phyloP scores from a whole-genome alignment of 2,329 filamentous ascomycete species.

The Pseudogymnoascus sp. region DNA sequence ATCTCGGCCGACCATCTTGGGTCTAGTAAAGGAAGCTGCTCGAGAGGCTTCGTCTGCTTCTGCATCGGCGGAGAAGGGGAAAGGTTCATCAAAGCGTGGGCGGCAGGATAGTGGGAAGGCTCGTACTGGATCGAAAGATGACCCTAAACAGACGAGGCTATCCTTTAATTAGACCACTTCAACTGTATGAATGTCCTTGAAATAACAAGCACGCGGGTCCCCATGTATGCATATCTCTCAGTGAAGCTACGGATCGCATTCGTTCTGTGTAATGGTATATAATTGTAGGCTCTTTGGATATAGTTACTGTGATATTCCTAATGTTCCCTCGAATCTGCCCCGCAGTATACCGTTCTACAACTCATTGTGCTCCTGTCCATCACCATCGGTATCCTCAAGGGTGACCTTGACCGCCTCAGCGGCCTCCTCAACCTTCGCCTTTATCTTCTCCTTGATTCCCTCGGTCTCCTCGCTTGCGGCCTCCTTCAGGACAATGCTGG shows the following conservation, averaged over 20 bases:
- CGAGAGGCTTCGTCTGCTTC: conserved; percentile 35
- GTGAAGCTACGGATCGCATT: neutral
- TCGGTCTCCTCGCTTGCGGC: conserved; percentile 35
- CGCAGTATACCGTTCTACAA: conserved; percentile 32
- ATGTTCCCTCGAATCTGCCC: neutral
- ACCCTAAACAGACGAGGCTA: neutral
- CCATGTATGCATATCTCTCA: neutral
- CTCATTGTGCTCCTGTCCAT: conserved; percentile 51
- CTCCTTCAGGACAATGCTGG: conserved; percentile 15
- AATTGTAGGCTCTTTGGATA: conserved; percentile 3
- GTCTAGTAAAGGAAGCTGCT: conserved; percentile 56
- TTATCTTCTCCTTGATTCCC: conserved; percentile 33
- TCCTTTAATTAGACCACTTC: neutral
- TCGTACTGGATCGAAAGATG: neutral
- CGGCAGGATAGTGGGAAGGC: neutral
- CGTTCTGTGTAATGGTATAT: neutral
- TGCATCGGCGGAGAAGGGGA: neutral
- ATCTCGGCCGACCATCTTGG: conserved; percentile 66
- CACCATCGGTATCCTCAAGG: conserved; percentile 46
- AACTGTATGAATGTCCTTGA: neutral
- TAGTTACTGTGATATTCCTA: neutral
- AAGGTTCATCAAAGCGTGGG: neutral
- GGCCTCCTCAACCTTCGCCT: conserved; percentile 41
- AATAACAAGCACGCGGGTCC: neutral
- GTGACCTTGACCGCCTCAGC: conserved; percentile 45